Evolutionary conservation across 1,284 basidiomycete species (phyloP).

Genomic region (Rhodotorula sp.): DNA sequence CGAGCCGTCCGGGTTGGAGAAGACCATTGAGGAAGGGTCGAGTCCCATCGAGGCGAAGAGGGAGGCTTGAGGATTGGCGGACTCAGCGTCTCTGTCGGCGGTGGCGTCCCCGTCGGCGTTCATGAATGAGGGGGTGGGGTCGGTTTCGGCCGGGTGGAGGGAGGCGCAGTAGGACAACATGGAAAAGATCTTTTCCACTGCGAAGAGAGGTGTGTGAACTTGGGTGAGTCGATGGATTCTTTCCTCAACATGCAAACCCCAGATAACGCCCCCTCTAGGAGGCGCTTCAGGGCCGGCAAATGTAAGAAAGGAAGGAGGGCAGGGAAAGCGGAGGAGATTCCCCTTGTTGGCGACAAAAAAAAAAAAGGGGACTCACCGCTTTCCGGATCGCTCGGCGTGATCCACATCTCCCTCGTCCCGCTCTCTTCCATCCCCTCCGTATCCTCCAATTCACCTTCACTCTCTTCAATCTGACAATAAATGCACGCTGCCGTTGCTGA

Average conservation of each 20-base stretch:
- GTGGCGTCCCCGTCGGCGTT: neutral
- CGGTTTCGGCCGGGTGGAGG: slow-evolving; percentile 62
- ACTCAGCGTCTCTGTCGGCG: too few species aligned
- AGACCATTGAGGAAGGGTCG: slow-evolving; percentile 36
- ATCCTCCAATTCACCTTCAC: slow-evolving; percentile 50
- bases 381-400: slow-evolving; percentile 61
- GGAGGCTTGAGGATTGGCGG: neutral
- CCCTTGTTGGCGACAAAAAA: too few species aligned
- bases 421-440: slow-evolving; percentile 49
- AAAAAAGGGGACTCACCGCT: slow-evolving; percentile 58
- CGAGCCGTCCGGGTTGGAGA: slow-evolving; percentile 30
- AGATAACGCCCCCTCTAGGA: too few species aligned
- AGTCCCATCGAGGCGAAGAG: slow-evolving; percentile 37
- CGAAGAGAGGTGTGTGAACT: slow-evolving; percentile 6
- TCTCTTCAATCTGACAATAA: slow-evolving; percentile 73
- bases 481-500: slow-evolving; percentile 60
- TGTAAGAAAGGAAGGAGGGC: too few species aligned
- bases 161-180: slow-evolving; percentile 84
- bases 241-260: too few species aligned
- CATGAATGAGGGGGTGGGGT: neutral
- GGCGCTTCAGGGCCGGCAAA: too few species aligned
- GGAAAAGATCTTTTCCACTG: slow-evolving; percentile 84
- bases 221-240: neutral
- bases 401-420: slow-evolving; percentile 66
- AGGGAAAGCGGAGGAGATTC: too few species aligned